Percentiles rank a stretch among this genome's conserved stretches.
Evolutionary conservation across 768 basidiomycete genomes (phyloP).

Genomic region (Suillus tomentosus): DNA sequence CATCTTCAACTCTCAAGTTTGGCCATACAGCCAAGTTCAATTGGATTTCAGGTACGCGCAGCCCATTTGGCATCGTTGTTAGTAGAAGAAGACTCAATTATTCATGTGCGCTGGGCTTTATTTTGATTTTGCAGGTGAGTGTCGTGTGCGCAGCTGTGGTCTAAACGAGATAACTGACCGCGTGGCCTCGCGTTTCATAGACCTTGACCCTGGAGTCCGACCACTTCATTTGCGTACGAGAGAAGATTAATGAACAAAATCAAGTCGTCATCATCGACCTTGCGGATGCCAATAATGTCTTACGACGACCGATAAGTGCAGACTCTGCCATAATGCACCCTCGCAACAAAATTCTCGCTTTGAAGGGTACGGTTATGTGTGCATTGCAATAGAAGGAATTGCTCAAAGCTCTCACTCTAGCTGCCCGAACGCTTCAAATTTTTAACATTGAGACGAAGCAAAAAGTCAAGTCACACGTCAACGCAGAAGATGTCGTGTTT

Average conservation of each 20-base stretch:
- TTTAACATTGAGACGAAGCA: constrained; percentile 98
- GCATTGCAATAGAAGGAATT: background rate
- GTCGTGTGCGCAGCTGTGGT: background rate
- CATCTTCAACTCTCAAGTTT: constrained; percentile 94
- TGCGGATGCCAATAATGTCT: constrained; percentile 94
- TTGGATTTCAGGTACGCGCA: constrained; percentile 87
- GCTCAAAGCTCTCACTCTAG: constrained; percentile 43
- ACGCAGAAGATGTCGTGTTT: constrained; percentile 92
- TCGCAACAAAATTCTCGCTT: constrained; percentile 91
- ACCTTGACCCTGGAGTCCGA: constrained; percentile 96
- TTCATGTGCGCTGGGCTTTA: constrained; percentile 31
- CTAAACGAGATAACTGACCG: background rate
- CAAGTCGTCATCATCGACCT: constrained; percentile 99
- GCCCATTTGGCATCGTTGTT: constrained; percentile 23
- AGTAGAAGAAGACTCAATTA: constrained; percentile 2
- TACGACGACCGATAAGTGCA: constrained; percentile 94
- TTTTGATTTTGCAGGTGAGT: constrained; percentile 23
- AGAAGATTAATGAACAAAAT: constrained; percentile 92
- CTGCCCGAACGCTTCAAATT: constrained; percentile 91
- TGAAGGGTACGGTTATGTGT: constrained; percentile 62
- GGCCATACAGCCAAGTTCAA: constrained; percentile 94
- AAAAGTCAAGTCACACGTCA: constrained; percentile 95
- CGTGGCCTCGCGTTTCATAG: constrained; percentile 40
- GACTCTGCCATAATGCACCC: constrained; percentile 99
- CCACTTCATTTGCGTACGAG: constrained; percentile 96